A percentile compares a stretch with the other conserved stretches of the same genome.
Conservation (phyloP, 2,329 filamentous ascomycete genomes). For the Ophiostoma ips region DNA sequence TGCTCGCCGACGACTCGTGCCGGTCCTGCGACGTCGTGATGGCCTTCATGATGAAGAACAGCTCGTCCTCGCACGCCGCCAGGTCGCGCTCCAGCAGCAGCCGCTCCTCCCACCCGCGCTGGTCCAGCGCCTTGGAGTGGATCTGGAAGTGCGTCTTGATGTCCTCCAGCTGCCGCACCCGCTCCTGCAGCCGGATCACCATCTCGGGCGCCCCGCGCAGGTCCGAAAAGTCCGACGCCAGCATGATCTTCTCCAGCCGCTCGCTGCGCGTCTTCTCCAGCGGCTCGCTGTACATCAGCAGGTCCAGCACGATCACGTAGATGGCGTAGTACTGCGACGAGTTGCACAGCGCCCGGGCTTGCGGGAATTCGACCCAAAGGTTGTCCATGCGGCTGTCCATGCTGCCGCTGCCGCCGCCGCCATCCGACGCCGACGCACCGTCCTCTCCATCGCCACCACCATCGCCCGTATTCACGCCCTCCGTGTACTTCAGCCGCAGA, state of each 20-base stretch:
- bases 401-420: constrained; percentile 35
- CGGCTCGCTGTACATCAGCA: constrained; percentile 91
- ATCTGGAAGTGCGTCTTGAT: constrained; percentile 96
- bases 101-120: constrained; percentile 81
- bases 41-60: constrained; percentile 99
- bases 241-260: constrained; percentile 93
- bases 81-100: constrained; percentile 82
- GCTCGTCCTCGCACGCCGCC: constrained; percentile 79
- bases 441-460: constrained; percentile 20
- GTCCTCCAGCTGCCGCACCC: constrained; percentile 85
- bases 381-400: constrained; percentile 81
- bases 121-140: constrained; percentile 74
- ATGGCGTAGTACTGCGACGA: constrained; percentile 95
- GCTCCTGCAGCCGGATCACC: constrained; percentile 79
- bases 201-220: constrained; percentile 85
- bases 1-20: constrained; percentile 55
- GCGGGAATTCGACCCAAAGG: constrained; percentile 91
- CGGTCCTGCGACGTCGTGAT: constrained; percentile 93
- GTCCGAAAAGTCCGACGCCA: constrained; percentile 97
- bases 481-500: constrained; percentile 89
- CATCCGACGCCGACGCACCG: background rate
- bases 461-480: constrained; percentile 60
- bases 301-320: constrained; percentile 93
- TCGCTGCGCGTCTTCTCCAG: constrained; percentile 95
- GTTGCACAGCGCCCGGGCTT: constrained; percentile 88